phyloP scores from a whole-genome alignment of 2,329 filamentous ascomycete genomes.

The Xylaria sp. region DNA sequence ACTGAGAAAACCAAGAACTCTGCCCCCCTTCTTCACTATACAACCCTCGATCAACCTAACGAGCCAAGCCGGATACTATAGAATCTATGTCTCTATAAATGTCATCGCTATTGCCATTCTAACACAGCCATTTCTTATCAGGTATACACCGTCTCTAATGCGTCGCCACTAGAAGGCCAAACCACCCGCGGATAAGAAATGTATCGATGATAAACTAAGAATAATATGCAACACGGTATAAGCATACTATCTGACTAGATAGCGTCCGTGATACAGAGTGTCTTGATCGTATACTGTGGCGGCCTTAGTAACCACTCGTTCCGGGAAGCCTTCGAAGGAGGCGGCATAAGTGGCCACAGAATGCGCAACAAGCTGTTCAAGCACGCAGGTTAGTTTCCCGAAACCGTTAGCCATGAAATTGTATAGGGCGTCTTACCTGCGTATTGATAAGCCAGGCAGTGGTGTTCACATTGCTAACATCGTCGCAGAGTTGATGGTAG shows the following conservation, averaged over 20 bases:
- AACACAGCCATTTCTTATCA: neutral
- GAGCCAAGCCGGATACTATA: no score
- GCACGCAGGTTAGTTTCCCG: neutral
- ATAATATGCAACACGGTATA: neutral
- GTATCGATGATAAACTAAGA: neutral
- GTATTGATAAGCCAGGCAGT: constrained; percentile 67
- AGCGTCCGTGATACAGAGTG: constrained; percentile 56
- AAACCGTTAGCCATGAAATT: neutral
- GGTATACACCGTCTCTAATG: neutral
- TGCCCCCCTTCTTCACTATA: no score
- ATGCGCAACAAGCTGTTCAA: constrained; percentile 66
- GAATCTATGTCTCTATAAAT: neutral
- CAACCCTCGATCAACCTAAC: no score
- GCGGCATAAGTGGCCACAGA: constrained; percentile 72
- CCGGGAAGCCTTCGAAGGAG: constrained; percentile 69
- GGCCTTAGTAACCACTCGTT: constrained; percentile 47
- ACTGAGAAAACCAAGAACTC: no score
- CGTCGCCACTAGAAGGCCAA: neutral
- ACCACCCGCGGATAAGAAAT: neutral
- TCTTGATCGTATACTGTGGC: constrained; percentile 42
- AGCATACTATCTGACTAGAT: constrained; percentile 50
- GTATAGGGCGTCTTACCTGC: constrained; percentile 49
- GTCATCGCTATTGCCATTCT: neutral
- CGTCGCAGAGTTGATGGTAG: constrained; percentile 68
- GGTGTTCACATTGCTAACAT: constrained; percentile 61